Base-by-base conservation (phyloP, 257 asterid species). In the Ocimum tenuiflorum region DNA sequence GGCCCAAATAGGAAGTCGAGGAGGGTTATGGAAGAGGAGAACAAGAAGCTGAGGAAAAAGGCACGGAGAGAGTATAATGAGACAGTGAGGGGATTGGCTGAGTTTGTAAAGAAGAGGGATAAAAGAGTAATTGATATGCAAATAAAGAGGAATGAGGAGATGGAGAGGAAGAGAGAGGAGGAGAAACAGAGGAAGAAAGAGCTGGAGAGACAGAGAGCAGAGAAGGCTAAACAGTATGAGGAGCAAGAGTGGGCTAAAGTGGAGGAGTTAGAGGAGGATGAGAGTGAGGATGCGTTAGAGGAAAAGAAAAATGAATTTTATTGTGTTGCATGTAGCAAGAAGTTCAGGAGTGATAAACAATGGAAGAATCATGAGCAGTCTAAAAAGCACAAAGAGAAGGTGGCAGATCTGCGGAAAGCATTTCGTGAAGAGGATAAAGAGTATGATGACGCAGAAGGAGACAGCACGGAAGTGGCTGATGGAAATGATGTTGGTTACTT, bases 291-390 rank as follows among this genome's bases (percentile, higher is more conserved):
- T 53, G 78, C 31, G 12, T 42, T 59, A 65, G 86, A 78, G 73
- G 95, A 88, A 50, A 81, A 77, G 80, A 82, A 55, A 73, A 74
- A 75, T 0, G 96, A 94, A 75, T 80, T 88, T 13, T 94, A 90
- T 64, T 94, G 99, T 72, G 88, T 94, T 33, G 95, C 80, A 22
- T 94, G 99, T 31, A 80, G 96, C 77, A 88, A 90, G 86, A 94
- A 86, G 80, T 94, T 94, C 73, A 94, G 80, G 89, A 90, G 92
- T 49, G 97, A 94, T 63, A 94, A 88, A 73, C 99, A 94, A 76
- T 94, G 97, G 99, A 86, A 83, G 79, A 94, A 94, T 80, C 97
- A 94, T 3, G 96, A 94, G 77, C 97, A 86, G 80, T 94, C 96
- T 7, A 94, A 86, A 79, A 94, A 94, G 82, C 99, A 94, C 78